Evolutionary conservation across 441 rosid genomes (phyloP).

Genomic region (Arabidopsis lyrata): DNA sequence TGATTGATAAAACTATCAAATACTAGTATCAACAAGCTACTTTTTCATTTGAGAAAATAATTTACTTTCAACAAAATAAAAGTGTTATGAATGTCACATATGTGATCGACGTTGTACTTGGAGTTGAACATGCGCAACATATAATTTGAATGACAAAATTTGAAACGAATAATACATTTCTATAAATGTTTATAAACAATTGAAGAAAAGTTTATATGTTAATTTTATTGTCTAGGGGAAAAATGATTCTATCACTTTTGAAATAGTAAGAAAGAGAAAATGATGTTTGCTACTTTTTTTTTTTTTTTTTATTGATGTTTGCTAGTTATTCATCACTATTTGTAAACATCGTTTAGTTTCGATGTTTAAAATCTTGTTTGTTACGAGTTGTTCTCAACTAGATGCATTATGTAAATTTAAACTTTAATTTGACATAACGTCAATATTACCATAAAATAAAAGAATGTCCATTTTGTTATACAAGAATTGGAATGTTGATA

Average conservation of each 20-base stretch:
- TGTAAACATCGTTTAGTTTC: no score
- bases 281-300: neutral
- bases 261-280: neutral
- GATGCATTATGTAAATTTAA: no score
- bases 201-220: neutral
- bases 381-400: no score
- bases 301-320: no score
- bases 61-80: neutral
- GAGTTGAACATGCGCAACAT: neutral
- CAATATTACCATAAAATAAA: neutral
- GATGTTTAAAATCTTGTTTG: no score
- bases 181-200: no score
- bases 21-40: neutral
- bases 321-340: no score
- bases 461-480: no score
- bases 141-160: neutral
- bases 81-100: neutral
- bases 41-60: neutral
- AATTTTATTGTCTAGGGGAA: neutral
- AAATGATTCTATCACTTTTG: neutral
- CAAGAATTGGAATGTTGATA: no score
- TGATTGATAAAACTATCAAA: slow-evolving; percentile 32
- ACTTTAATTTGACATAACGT: no score
- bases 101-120: neutral
- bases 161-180: neutral